Evolutionary conservation across 2,329 filamentous ascomycete species (phyloP), one percentile per base, ranked within the genome.

Genomic region (Xylaria hypoxylon): DNA sequence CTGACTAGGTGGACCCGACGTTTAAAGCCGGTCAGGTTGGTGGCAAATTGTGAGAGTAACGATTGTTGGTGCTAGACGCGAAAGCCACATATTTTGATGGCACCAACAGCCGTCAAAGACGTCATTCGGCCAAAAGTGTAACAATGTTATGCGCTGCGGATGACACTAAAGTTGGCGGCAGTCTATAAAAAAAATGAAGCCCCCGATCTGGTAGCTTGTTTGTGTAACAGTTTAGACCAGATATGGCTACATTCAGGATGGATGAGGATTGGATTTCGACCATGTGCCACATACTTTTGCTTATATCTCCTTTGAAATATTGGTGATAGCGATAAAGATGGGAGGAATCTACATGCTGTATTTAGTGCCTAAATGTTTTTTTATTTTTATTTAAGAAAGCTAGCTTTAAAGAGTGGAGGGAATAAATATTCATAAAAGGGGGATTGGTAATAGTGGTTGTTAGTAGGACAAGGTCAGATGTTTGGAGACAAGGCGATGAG

Each of bases 11-110:
- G 60, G 57, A 38, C 56, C 48, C 42, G 55, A 67, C n/a, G 28
- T 48, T 28, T 26, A 55, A 57, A 51, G 55, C 60, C 45, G 31
- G 19, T 11, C 19, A n/a, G 3, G 40, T 47, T 31, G 26, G 63
- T 57, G 51, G 56, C 26, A 33, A 53, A 24, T 5, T 17, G 47
- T 28, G 26, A 64, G 50, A 52, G 17, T n/a, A 19, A 17, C 22
- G 47, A 61, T 60, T 63, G 58, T 52, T 56, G 45, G 56, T 56
- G 44, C 53, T 45, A 50, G 17, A 45, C 33, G 63, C 51, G 31
- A 42, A 50, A 15, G 48, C 26, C 40, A 26, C n/a, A n/a, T n/a
- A 35, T 33, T 47, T n/a, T 63, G 28, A 38, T 50, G 26, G 22
- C 13, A 53, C 40, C 31, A 44, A 64, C 57, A 47, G 44, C 51